Evolutionary conservation across 768 basidiomycete species (phyloP).

Genomic region (Boletus sensibilis): DNA sequence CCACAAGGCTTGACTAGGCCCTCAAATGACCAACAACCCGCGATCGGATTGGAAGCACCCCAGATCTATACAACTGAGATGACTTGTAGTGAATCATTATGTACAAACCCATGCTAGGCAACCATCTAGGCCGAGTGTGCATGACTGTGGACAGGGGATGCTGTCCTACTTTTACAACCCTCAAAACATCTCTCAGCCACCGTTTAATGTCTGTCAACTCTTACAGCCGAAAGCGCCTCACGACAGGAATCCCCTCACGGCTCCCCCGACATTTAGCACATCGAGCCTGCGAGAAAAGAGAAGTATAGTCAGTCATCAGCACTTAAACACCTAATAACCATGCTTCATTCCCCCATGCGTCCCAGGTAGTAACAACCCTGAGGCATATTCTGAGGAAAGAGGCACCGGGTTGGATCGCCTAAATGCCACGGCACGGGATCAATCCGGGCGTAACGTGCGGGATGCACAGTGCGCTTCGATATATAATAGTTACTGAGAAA

Average conservation of each 20-base stretch:
- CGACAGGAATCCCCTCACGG: constrained; percentile 84
- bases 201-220: background rate
- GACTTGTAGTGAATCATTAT: background rate
- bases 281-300: constrained; percentile 55
- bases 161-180: background rate
- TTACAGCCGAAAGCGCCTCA: constrained; percentile 24
- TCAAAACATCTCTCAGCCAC: background rate
- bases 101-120: background rate
- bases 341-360: background rate
- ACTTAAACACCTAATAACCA: background rate
- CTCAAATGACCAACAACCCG: background rate
- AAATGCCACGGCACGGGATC: background rate
- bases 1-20: too few species aligned
- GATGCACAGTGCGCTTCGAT: background rate
- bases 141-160: background rate
- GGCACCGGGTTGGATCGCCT: background rate
- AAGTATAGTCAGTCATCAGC: constrained; percentile 11
- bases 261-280: constrained; percentile 85
- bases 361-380: background rate
- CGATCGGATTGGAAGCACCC: background rate
- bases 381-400: background rate
- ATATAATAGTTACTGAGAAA: constrained; percentile 11
- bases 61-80: background rate
- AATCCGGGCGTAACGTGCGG: constrained; percentile 2
- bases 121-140: background rate